These are phyloP conservation scores for Diaporthe australafricana DNA, from an alignment of 2,329 filamentous ascomycete species.

Conservation along the genomic window DNA sequence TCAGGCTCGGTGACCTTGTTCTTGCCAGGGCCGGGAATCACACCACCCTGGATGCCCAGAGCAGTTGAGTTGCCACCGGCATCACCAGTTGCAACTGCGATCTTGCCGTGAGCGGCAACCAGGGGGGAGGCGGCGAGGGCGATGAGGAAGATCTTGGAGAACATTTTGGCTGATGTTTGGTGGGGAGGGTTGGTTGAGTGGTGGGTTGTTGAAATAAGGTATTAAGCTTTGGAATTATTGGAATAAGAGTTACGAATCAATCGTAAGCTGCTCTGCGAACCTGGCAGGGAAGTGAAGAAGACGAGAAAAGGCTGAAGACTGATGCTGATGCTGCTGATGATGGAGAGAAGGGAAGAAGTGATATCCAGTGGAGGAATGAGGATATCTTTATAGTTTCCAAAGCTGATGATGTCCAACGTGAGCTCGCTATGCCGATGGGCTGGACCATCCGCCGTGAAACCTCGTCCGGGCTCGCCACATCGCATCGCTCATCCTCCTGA, in stretches of 20 bases:
- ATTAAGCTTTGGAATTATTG: constrained; percentile 11
- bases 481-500: background rate
- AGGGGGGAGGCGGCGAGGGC: constrained; percentile 43
- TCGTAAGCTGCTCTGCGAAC: constrained; percentile 35
- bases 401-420: background rate
- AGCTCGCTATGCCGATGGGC: background rate
- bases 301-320: constrained; percentile 22
- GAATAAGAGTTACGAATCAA: constrained; percentile 35
- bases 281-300: constrained; percentile 32
- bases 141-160: constrained; percentile 37
- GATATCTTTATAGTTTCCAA: constrained; percentile 29
- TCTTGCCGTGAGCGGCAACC: constrained; percentile 47
- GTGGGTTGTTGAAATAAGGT: background rate
- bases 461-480: background rate
- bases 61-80: constrained; percentile 53
- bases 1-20: constrained; percentile 53
- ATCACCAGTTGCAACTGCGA: constrained; percentile 45
- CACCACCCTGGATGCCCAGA: constrained; percentile 51
- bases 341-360: constrained; percentile 17
- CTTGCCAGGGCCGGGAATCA: constrained; percentile 43
- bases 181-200: background rate
- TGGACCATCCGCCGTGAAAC: background rate
- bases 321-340: constrained; percentile 37
- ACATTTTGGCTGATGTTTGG: constrained; percentile 24
- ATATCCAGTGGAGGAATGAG: background rate